phyloP scores from a whole-genome alignment of 2,329 filamentous ascomycete genomes.

The Geosmithia morbida region DNA sequence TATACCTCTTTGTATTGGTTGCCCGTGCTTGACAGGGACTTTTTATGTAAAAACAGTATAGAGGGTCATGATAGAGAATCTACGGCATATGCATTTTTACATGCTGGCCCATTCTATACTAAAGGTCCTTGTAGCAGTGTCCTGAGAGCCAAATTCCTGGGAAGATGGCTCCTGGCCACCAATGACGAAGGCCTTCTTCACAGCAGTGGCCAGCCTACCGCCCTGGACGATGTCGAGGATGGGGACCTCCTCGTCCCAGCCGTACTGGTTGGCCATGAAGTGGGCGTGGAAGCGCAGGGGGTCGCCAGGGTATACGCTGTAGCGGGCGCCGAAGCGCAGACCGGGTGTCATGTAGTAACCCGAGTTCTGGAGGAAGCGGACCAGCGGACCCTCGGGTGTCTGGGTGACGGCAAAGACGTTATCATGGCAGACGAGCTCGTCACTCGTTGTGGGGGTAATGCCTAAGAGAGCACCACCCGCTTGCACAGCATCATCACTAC shows the following conservation, averaged over 20 bases:
- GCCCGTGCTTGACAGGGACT: too few species aligned
- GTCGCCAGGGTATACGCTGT: slow-evolving; percentile 90
- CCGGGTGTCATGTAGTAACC: slow-evolving; percentile 87
- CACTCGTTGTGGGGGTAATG: slow-evolving; percentile 21
- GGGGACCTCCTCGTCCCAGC: slow-evolving; percentile 78
- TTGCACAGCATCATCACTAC: not conserved
- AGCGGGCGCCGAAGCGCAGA: slow-evolving; percentile 85
- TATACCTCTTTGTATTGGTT: too few species aligned
- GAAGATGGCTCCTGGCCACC: slow-evolving; percentile 45
- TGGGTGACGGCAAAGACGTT: slow-evolving; percentile 4
- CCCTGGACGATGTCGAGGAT: slow-evolving; percentile 76
- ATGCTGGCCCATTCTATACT: slow-evolving; percentile 91
- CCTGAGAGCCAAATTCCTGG: slow-evolving; percentile 12
- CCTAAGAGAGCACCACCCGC: slow-evolving; percentile 1
- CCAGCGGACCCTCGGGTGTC: slow-evolving; percentile 40
- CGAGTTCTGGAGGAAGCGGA: slow-evolving; percentile 60
- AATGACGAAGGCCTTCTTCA: slow-evolving; percentile 90
- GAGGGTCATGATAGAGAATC: too few species aligned
- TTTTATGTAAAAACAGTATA: too few species aligned
- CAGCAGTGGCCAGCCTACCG: slow-evolving; percentile 78
- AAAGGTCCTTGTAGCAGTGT: slow-evolving; percentile 49
- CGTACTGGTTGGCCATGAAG: slow-evolving; percentile 70
- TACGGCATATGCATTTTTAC: slow-evolving; percentile 27
- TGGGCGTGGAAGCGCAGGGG: slow-evolving; percentile 91
- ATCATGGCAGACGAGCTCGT: slow-evolving; percentile 11